Base-by-base conservation (phyloP, 2,329 filamentous ascomycete genomes). In the Fusarium stilboides region DNA sequence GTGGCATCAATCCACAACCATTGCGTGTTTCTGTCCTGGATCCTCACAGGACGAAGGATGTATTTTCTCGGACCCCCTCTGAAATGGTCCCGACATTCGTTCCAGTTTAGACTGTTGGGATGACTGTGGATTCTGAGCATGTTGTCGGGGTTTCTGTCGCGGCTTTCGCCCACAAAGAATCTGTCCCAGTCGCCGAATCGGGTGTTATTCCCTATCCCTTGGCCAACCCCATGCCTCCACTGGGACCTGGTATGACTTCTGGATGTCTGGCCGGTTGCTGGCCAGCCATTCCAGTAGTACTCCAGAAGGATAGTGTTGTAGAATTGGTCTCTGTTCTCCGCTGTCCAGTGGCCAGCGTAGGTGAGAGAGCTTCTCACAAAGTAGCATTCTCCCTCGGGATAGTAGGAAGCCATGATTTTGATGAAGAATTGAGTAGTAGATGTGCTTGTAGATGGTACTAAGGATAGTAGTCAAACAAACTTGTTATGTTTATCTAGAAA, bases 381-480 rank as follows among this genome's bases (percentile, higher is more conserved):
- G 19, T 54, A 65, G 33, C 61, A 65, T 22, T 65, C 62, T n/a
- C 62, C 62, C 5, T 65, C 62, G 8, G 62, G 62, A 8, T 65
- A 65, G 12, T 65, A 65, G 0, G 54, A 40, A 19, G 60, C 62
- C 61, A 65, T 31, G 28, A 31, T 64, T 8, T 0, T 13, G 12
- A 52, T 10, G 3, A 6, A 34, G 10, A 8, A 4, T 13, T 5
- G 4, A 20, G 4, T 15, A 20, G 34, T 13, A 37, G 4, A 14
- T n/a, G 22, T 46, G n/a, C 2, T 39, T 28, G 12, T 10, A 2
- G 7, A 4, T n/a, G 7, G n/a, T 20, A 14, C 17, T 20, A n/a
- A 33, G 19, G 9, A 6, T 33, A 8, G 39, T 22, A 28, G 22
- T 44, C 15, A 10, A 19, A 45, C 14, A 19, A 19, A 8, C 8